Evolutionary conservation across 2,329 filamentous ascomycete species (phyloP).

Genomic region (Plenodomus tracheiphilus): DNA sequence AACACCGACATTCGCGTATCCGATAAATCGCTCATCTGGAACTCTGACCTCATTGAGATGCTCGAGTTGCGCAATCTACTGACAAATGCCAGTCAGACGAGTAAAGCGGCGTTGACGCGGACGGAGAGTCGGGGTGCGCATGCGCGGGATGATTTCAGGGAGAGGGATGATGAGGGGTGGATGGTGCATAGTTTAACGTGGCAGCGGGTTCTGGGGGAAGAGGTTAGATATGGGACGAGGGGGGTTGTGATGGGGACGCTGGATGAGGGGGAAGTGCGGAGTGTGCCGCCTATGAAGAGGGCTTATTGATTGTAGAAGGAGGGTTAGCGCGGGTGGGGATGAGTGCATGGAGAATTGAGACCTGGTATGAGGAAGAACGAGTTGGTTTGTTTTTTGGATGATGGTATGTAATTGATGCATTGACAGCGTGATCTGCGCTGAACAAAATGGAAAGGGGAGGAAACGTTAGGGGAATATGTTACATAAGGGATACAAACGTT

Average conservation of each 20-base stretch:
- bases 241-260: slow-evolving; percentile 49
- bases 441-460: too few relatives aligned
- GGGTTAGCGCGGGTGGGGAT: neutral
- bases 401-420: too few relatives aligned
- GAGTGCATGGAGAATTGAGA: neutral
- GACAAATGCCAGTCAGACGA: slow-evolving; percentile 53
- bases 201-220: slow-evolving; percentile 46
- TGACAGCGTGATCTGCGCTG: too few relatives aligned
- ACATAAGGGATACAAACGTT: neutral
- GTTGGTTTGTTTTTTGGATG: too few relatives aligned
- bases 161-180: slow-evolving; percentile 49
- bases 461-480: too few relatives aligned
- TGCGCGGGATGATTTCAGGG: slow-evolving; percentile 53
- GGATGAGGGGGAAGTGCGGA: slow-evolving; percentile 50
- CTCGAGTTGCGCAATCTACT: slow-evolving; percentile 53
- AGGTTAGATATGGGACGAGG: slow-evolving; percentile 49
- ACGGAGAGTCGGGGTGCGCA: slow-evolving; percentile 53
- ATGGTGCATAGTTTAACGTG: slow-evolving; percentile 55
- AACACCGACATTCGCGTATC: slow-evolving; percentile 41
- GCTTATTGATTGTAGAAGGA: slow-evolving; percentile 30
- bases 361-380: too few relatives aligned
- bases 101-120: slow-evolving; percentile 48
- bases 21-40: slow-evolving; percentile 55
- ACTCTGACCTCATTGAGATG: slow-evolving; percentile 53
- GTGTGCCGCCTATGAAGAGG: slow-evolving; percentile 43